A percentile compares a stretch with the other conserved stretches of the same genome.
phyloP scores from a whole-genome alignment of 805 yeast species.

The Saccharomycopsis sp. region DNA sequence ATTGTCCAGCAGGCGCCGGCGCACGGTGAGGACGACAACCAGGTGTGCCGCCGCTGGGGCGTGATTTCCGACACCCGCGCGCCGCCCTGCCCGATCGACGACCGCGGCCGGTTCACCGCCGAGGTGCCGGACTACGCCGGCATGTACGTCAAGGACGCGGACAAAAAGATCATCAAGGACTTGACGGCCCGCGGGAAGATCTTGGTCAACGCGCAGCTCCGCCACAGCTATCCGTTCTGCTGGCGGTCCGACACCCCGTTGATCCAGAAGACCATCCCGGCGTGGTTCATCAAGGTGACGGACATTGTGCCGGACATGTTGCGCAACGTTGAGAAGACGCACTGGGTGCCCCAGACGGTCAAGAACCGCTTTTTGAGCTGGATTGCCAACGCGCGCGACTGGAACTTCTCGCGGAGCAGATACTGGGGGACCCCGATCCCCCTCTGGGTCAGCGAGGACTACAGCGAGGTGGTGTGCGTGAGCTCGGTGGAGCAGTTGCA shows the following conservation, averaged over 20 bases:
- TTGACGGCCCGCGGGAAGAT: slow-evolving; percentile 73
- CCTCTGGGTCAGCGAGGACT: slow-evolving; percentile 93
- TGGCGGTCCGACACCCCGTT: slow-evolving; percentile 99
- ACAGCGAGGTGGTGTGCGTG: slow-evolving; percentile 85
- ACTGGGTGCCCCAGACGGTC: slow-evolving; percentile 90
- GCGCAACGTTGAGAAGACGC: slow-evolving; percentile 73
- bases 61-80: slow-evolving; percentile 58
- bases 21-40: slow-evolving; percentile 98
- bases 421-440: slow-evolving; percentile 99
- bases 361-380: slow-evolving; percentile 95
- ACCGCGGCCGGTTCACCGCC: slow-evolving; percentile 73
- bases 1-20: slow-evolving; percentile 98
- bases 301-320: slow-evolving; percentile 87
- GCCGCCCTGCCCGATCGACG: slow-evolving; percentile 96
- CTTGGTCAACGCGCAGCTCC: slow-evolving; percentile 71
- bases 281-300: slow-evolving; percentile 93
- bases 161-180: slow-evolving; percentile 78
- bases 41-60: slow-evolving; percentile 69
- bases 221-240: slow-evolving; percentile 98
- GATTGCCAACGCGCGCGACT: slow-evolving; percentile 98
- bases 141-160: slow-evolving; percentile 91
- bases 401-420: slow-evolving; percentile 97
- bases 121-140: slow-evolving; percentile 76
- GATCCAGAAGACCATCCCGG: slow-evolving; percentile 92
- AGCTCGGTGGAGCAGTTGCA: slow-evolving; percentile 86